Base-by-base conservation (phyloP, 306 rosid genomes). In the Cucumis hystrix region DNA sequence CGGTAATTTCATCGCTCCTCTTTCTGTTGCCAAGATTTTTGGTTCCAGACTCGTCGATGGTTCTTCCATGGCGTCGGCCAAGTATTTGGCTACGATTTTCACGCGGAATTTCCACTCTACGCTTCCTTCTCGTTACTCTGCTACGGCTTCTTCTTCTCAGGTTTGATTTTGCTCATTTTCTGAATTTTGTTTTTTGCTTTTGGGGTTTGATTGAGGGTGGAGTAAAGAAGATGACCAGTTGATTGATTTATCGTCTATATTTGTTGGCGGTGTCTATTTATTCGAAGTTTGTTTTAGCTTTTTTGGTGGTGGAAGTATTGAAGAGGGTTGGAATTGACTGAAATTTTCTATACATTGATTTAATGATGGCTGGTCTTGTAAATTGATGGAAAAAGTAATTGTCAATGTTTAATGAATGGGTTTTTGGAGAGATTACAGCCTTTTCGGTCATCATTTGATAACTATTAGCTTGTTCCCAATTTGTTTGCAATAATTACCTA, bases 31-130 rank as follows among this genome's bases (percentile, higher is more conserved):
- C 76, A 80, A 28, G 61, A 30, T 82, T 65, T 60, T 20, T 39
- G 9, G 58, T 45, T 60, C 54, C 77, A 62, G 59, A 25, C 55
- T 80, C 56, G 64, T 78, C 6, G 74, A 65, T 40, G 55, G 77
- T 66, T 77, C 77, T 81, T 54, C 63, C 30, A 61, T 88, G 54
- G 79, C 89, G 78, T 89, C 91, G 39, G 82, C 87, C 12, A 88
- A 85, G 80, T 87, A 79, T 80, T 82, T 88, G 49, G 81, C 91
- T 1, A 49, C 20, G 85, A 62, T 75, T 87, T 81, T 87, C 85
- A 72, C 84, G 82, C 92, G 96, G 84, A 80, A 78, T 68, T 85
- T 90, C 68, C 97, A 87, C 66, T 82, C 96, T 13, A 85, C 92
- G 33, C 68, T 77, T 74, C 90, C 91, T 45, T 79, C 71, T 18